Evolutionary conservation across 768 basidiomycete species (phyloP).

Genomic region (Lentinula sp.): DNA sequence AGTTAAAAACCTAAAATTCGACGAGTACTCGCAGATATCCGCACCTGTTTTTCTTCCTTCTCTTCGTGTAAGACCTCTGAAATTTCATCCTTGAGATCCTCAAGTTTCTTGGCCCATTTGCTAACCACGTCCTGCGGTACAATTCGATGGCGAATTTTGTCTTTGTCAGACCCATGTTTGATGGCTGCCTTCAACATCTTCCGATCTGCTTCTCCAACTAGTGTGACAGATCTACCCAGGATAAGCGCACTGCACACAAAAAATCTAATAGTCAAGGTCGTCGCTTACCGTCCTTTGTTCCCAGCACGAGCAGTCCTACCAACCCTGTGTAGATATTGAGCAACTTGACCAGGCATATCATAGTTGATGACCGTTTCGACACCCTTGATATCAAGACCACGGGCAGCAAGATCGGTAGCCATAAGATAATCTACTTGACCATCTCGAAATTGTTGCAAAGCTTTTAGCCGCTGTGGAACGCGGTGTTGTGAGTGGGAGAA

Average conservation of each 20-base stretch:
- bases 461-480: slow-evolving; percentile 64
- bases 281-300: slow-evolving; percentile 75
- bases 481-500: not conserved
- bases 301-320: slow-evolving; percentile 97
- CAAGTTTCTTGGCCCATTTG: slow-evolving; percentile 66
- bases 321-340: slow-evolving; percentile 94
- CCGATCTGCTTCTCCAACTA: slow-evolving; percentile 93
- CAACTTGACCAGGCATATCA: slow-evolving; percentile 92
- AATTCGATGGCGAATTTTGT: slow-evolving; percentile 85
- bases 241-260: not conserved
- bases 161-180: slow-evolving; percentile 73
- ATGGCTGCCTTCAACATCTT: slow-evolving; percentile 96
- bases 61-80: slow-evolving; percentile 81
- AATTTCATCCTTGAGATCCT: slow-evolving; percentile 70
- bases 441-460: slow-evolving; percentile 84
- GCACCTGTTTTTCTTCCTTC: slow-evolving; percentile 88
- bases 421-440: slow-evolving; percentile 87
- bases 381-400: slow-evolving; percentile 96
- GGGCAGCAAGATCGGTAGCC: slow-evolving; percentile 93
- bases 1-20: not conserved
- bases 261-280: not conserved
- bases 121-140: slow-evolving; percentile 70
- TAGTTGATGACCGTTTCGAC: slow-evolving; percentile 98
- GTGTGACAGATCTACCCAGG: slow-evolving; percentile 71
- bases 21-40: slow-evolving; percentile 9